Percentiles rank a stretch among this genome's conserved stretches.
Evolutionary conservation across 2,329 filamentous ascomycete species (phyloP).

Genomic region (Aaosphaeria arxii): DNA sequence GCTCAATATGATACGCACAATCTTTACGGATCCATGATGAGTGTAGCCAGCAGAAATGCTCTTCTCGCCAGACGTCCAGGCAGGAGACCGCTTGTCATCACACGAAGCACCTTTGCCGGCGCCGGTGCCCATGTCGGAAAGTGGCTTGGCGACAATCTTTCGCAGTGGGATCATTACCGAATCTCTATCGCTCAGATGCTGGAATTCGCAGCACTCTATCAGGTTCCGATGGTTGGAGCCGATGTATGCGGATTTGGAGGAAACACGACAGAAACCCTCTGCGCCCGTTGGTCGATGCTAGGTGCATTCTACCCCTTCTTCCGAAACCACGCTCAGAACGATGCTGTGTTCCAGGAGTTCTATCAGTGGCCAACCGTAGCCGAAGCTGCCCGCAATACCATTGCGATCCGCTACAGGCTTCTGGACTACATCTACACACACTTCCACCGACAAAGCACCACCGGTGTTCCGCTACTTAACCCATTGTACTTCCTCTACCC

Average conservation of each 20-base stretch:
- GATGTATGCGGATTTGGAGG: slow-evolving; percentile 76
- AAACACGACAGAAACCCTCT: slow-evolving; percentile 65
- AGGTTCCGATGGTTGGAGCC: slow-evolving; percentile 47
- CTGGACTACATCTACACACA: slow-evolving; percentile 78
- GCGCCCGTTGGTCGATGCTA: slow-evolving; percentile 71
- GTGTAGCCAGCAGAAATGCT: slow-evolving; percentile 58
- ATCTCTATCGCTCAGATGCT: slow-evolving; percentile 43
- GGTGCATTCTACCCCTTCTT: slow-evolving; percentile 75
- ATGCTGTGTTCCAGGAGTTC: slow-evolving; percentile 63
- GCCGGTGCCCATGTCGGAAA: slow-evolving; percentile 60
- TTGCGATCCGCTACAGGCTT: slow-evolving; percentile 71
- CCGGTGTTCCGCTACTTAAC: slow-evolving; percentile 64
- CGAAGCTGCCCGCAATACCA: slow-evolving; percentile 64
- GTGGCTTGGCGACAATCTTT: slow-evolving; percentile 57
- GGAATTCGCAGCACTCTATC: slow-evolving; percentile 47
- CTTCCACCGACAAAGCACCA: slow-evolving; percentile 57
- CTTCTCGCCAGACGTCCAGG: slow-evolving; percentile 64
- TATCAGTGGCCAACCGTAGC: slow-evolving; percentile 67
- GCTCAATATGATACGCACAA: slow-evolving; percentile 75
- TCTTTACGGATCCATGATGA: slow-evolving; percentile 75
- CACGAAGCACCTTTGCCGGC: slow-evolving; percentile 72
- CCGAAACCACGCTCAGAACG: slow-evolving; percentile 65
- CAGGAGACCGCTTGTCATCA: slow-evolving; percentile 68
- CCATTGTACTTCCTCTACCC: slow-evolving; percentile 74
- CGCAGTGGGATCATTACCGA: slow-evolving; percentile 45